Evolutionary conservation across 1,284 basidiomycete genomes (phyloP).

Genomic region (Cutaneotrichosporon daszewskae): DNA sequence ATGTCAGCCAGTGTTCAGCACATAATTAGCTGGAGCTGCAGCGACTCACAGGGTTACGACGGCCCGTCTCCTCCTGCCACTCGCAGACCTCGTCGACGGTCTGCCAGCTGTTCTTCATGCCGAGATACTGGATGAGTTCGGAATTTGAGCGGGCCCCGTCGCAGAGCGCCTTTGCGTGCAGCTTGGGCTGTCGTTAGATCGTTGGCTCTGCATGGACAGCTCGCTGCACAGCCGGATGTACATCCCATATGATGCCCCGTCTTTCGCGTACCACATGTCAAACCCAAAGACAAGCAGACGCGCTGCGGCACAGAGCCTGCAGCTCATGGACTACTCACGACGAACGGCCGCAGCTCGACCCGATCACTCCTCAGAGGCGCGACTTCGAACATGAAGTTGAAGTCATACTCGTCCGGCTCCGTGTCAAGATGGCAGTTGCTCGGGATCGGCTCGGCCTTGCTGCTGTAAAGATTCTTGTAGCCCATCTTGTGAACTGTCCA

Average conservation of each 20-base stretch:
- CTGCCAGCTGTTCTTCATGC: constrained; percentile 8
- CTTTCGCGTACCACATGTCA: no score
- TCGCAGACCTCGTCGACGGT: constrained; percentile 28
- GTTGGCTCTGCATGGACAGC: no score
- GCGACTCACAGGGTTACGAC: constrained; percentile 22
- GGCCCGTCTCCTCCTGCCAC: constrained; percentile 25
- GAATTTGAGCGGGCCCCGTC: constrained; percentile 23
- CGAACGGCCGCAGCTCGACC: constrained; percentile 14
- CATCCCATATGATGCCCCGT: no score
- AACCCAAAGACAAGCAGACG: no score
- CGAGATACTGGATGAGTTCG: constrained; percentile 25
- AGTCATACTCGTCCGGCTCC: constrained; percentile 38
- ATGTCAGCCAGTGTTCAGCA: neutral
- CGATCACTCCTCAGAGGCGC: constrained; percentile 29
- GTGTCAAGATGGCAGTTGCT: constrained; percentile 29
- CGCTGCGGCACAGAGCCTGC: no score
- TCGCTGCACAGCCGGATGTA: no score
- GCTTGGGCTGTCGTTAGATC: constrained; percentile 8
- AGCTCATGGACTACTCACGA: constrained; percentile 8
- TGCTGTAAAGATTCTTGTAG: constrained; percentile 27
- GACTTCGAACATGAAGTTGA: constrained; percentile 39
- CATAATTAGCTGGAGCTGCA: no score
- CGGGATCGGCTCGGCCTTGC: constrained; percentile 10
- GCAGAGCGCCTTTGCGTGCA: constrained; percentile 30
- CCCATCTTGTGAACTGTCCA: constrained; percentile 2